phyloP scores from a whole-genome alignment of 2,329 filamentous ascomycete species.

The Alternaria consortialis region DNA sequence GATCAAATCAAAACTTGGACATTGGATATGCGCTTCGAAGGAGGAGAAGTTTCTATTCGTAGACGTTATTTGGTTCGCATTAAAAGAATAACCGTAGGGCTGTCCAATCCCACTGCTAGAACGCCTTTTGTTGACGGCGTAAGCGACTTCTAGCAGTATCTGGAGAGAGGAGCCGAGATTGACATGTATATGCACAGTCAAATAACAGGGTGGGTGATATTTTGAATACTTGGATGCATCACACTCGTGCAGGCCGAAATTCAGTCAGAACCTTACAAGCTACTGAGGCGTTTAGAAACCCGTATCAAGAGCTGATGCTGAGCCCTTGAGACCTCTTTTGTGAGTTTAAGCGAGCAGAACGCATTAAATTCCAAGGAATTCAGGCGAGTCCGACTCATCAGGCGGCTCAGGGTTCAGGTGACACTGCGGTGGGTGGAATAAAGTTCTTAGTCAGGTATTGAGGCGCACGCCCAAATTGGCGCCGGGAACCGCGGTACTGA shows the following conservation, averaged over 20 bases:
- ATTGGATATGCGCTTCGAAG: background rate
- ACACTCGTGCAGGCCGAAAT: background rate
- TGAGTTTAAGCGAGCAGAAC: conserved; percentile 2
- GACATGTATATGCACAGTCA: background rate
- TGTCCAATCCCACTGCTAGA: background rate
- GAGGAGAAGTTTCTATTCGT: background rate
- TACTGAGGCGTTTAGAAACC: conserved; percentile 1
- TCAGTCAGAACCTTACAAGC: conserved; percentile 2
- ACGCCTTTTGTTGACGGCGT: background rate
- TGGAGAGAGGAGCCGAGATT: conserved; percentile 7
- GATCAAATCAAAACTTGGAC: background rate
- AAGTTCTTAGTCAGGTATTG: conserved; percentile 40
- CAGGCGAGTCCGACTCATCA: conserved; percentile 13
- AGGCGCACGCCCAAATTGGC: conserved; percentile 27
- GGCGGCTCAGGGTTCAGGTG: conserved; percentile 26
- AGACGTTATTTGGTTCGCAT: conserved; percentile 3
- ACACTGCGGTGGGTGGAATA: conserved; percentile 28
- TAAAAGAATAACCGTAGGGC: background rate
- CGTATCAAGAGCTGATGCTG: conserved; percentile 8
- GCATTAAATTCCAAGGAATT: conserved; percentile 1
- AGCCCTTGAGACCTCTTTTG: conserved; percentile 1
- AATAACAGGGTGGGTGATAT: background rate
- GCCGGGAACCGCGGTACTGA: conserved; percentile 9
- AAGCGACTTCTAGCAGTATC: background rate
- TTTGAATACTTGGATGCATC: background rate